Base-by-base conservation (phyloP, 2,329 filamentous ascomycete genomes). In the Xylaria sp. region DNA sequence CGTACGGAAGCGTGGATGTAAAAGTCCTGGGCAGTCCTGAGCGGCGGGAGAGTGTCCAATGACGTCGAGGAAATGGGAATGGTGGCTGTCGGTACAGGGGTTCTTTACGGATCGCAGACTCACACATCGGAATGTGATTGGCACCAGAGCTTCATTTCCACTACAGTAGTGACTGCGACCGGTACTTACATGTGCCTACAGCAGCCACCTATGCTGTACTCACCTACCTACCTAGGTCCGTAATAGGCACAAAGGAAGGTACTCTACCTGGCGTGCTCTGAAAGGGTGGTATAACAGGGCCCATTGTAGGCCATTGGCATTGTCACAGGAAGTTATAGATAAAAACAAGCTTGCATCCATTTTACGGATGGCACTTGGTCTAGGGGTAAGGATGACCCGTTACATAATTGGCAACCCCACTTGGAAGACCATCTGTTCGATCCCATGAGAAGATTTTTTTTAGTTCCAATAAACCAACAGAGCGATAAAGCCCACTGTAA, bases 51-150 rank as follows among this genome's bases (percentile, higher is more conserved):
- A 33, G 40, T 37, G 60, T 54, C 60, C 69, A 72, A 71, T 72
- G 58, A 68, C 49, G 64, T 66, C 54, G 56, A 37, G 47, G 56
- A 56, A 54, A 60, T 53, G 55, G 52, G 21, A 62, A 54, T 41
- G 60, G 53, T 55, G 62, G 51, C 53, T 58, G 61, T n/a, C n/a
- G n/a, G n/a, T 37, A 63, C 62, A 64, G 59, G 67, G 67, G 64
- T 54, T 47, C 19, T n/a, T 47, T 54, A 35, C 38, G 46, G 23
- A 35, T 11, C 21, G 10, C 35, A 25, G 4, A n/a, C 21, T 41
- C 4, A 29, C 25, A 25, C 17, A 41, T 25, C 19, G 31, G 54
- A 46, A 43, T 52, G 27, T 33, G 47, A 62, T 58, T 63, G 59
- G 55, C 35, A 46, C 44, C 27, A 7, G 43, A 31, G 27, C 43